A percentile compares a stretch with the other conserved stretches of the same genome.
These are phyloP conservation scores for Sarocladium kiliense DNA, from an alignment of 2,329 filamentous ascomycete genomes.

Conservation along the genomic window DNA sequence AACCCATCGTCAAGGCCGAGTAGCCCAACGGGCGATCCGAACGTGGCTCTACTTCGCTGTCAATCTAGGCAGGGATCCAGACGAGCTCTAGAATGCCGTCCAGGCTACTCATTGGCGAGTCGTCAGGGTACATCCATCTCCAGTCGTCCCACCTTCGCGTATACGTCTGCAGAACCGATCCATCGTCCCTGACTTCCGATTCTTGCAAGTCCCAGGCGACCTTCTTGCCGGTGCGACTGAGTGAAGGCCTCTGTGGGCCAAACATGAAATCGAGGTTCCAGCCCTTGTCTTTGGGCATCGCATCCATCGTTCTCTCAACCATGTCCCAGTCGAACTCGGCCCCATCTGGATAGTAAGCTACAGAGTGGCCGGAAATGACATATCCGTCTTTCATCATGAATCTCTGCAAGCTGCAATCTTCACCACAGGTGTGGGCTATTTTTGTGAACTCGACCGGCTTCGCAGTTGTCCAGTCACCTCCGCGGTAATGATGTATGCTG, in stretches of 20 bases:
- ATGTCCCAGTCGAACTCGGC: conserved; percentile 45
- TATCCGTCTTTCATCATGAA: conserved; percentile 50
- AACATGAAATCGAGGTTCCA: conserved; percentile 48
- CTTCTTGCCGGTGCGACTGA: conserved; percentile 44
- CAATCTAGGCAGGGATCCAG: conserved; percentile 39
- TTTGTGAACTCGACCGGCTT: conserved; percentile 52
- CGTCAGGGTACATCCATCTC: conserved; percentile 44
- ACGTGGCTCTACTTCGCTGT: too few relatives aligned
- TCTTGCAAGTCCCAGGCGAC: conserved; percentile 51
- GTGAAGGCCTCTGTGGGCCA: conserved; percentile 41
- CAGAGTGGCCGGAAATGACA: conserved; percentile 54
- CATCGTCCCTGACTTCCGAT: conserved; percentile 39
- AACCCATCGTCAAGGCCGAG: too few relatives aligned
- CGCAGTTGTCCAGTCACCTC: conserved; percentile 50
- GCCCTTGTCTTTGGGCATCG: conserved; percentile 39
- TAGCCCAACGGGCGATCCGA: too few relatives aligned
- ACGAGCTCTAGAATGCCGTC: conserved; percentile 54
- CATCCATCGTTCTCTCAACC: conserved; percentile 48
- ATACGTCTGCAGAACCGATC: conserved; percentile 48
- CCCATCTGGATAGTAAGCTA: conserved; percentile 50
- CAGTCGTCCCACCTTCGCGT: conserved; percentile 46
- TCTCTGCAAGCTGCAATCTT: conserved; percentile 54
- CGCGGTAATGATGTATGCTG: conserved; percentile 61
- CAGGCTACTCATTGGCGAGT: conserved; percentile 43
- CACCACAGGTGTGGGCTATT: conserved; percentile 54